Base-by-base conservation (phyloP, 345 rosid genomes). In the Nephelium lappaceum region DNA sequence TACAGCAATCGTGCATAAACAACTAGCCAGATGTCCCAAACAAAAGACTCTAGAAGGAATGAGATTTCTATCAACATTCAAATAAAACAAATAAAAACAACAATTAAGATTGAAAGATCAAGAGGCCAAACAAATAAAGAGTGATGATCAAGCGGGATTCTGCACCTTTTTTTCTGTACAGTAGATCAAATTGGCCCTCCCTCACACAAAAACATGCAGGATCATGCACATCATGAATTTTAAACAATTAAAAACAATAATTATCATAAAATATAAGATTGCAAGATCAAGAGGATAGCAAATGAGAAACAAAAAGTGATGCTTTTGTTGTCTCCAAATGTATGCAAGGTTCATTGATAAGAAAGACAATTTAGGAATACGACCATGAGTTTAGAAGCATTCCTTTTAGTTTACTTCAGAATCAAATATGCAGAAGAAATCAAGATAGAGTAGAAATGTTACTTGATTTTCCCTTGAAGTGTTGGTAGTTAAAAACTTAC, bases 401-500 rank as follows among this genome's bases (percentile, higher is more conserved):
- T 41, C 67, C 41, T 39, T 41, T 61, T 23, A 1, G 39, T 61
- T 42, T 9, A 16, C 58, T 24, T 39, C 6, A 74, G 5, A 74
- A 43, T 41, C 43, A 41, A 41, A 41, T 41, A 41, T 41, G 8
- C 7, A 41, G 43, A 51, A 12, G 53, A 79, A 42, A 82, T 62
- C 18, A 62, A 16, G 66, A 27, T 2, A 8, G 64, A 36, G 23
- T 55, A 78, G 9, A 36, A 5, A 3, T 11, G 19, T 14, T 6
- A 38, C 49, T 53, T 42, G n/a, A 15, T 39, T 67, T 42, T 24
- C 39, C 27, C 15, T 49, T 63, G 10, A 14, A 47, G 14, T 76
- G 27, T 76, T 41, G 27, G 8, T 3, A 53, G 36, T 47, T 9
- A 24, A 66, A 68, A 77, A 81, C 90, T 82, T 84, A 96, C 99